Conservation (phyloP, 2,329 filamentous ascomycete species). For the Fusarium palustre region DNA sequence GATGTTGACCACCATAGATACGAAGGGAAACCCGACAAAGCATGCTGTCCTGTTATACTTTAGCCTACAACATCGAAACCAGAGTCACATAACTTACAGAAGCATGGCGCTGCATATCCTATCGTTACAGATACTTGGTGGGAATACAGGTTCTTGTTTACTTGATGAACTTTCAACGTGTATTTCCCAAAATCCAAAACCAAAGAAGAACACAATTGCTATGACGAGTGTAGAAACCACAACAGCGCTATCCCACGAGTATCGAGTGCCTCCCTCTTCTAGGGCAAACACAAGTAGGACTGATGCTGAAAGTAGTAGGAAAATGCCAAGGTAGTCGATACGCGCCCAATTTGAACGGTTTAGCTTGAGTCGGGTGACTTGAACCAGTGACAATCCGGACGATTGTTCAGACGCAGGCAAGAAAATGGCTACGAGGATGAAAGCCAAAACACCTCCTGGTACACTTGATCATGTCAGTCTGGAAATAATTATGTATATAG, state of each 20-base stretch:
- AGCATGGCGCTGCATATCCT: slow-evolving; percentile 18
- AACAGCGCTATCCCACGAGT: slow-evolving; percentile 1
- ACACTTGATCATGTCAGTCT: background rate
- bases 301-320: slow-evolving; percentile 2
- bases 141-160: slow-evolving; percentile 12
- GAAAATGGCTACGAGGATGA: background rate
- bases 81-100: background rate
- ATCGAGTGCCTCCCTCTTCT: slow-evolving; percentile 7
- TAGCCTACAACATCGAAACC: fast-evolving
- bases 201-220: background rate
- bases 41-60: background rate
- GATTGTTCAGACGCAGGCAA: slow-evolving; percentile 10
- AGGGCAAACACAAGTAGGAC: slow-evolving; percentile 10
- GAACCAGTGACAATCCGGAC: background rate
- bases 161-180: background rate
- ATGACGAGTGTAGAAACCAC: background rate
- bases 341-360: slow-evolving; percentile 1
- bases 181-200: background rate
- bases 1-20: slow-evolving; percentile 15
- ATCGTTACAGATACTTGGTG: slow-evolving; percentile 14
- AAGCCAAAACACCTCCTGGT: slow-evolving; percentile 1
- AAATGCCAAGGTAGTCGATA: slow-evolving; percentile 1
- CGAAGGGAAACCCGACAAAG: slow-evolving; percentile 9
- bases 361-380: background rate
- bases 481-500: fast-evolving